A percentile compares a stretch with the other conserved stretches of the same genome.
Conservation (phyloP, 2,329 filamentous ascomycete species). For the Escovopsis sp. region DNA sequence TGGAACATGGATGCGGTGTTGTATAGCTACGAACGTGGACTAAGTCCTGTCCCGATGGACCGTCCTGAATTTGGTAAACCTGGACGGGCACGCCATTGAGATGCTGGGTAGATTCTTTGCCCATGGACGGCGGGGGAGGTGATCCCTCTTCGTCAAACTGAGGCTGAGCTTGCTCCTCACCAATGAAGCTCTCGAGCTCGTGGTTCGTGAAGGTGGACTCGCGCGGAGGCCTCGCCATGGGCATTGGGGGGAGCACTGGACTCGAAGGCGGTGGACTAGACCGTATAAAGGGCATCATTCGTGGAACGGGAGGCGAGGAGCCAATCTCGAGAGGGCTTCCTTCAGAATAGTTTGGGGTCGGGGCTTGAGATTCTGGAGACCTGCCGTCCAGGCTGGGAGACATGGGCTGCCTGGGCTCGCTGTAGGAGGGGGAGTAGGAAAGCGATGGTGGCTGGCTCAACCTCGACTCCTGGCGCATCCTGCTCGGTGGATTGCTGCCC, state of each 20-base stretch:
- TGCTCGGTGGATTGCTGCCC: constrained; percentile 15
- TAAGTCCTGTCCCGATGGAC: constrained; percentile 20
- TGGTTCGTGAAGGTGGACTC: constrained; percentile 82
- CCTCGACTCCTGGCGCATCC: constrained; percentile 44
- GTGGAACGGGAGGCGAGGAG: constrained; percentile 76
- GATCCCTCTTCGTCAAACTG: constrained; percentile 14
- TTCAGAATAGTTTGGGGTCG: constrained; percentile 38
- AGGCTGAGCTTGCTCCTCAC: constrained; percentile 39
- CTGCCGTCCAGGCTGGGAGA: constrained; percentile 34
- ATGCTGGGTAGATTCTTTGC: constrained; percentile 18
- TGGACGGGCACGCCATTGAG: constrained; percentile 26
- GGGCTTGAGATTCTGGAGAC: constrained; percentile 39
- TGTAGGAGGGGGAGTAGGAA: constrained; percentile 30
- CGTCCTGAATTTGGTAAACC: constrained; percentile 25
- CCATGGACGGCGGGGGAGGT: constrained; percentile 2
- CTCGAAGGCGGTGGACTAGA: constrained; percentile 63
- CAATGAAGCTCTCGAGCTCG: constrained; percentile 54
- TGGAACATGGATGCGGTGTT: constrained; percentile 8
- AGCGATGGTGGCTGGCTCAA: constrained; percentile 36
- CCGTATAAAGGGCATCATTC: constrained; percentile 37
- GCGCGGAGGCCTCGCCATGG: constrained; percentile 41
- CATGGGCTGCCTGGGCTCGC: constrained; percentile 22
- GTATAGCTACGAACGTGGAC: constrained; percentile 20
- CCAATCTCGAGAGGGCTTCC: constrained; percentile 70
- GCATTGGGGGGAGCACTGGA: constrained; percentile 55